Evolutionary conservation across 805 yeast genomes (phyloP).

Genomic region (Spathaspora boniae): DNA sequence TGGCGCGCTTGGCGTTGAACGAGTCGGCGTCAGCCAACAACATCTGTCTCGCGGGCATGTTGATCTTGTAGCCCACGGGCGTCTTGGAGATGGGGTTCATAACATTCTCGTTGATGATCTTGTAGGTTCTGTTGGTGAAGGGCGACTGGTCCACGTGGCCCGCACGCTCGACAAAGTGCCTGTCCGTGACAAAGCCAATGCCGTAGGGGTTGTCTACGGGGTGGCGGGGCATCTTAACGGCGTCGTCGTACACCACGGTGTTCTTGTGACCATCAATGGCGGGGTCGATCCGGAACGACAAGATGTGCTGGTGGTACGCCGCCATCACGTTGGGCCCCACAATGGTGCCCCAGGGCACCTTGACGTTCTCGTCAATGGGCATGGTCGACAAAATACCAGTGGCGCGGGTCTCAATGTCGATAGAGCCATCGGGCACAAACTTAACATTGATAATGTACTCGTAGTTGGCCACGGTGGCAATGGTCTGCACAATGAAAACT

Average conservation of each 20-base stretch:
- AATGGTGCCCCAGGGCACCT: slow-evolving; percentile 70
- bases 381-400: slow-evolving; percentile 84
- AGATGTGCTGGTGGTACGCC: slow-evolving; percentile 78
- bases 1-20: slow-evolving; percentile 66
- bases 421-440: slow-evolving; percentile 75
- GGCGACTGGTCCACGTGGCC: slow-evolving; percentile 73
- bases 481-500: slow-evolving; percentile 74
- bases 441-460: slow-evolving; percentile 72
- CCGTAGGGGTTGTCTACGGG: slow-evolving; percentile 59
- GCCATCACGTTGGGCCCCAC: slow-evolving; percentile 82
- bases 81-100: slow-evolving; percentile 66
- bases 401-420: slow-evolving; percentile 76
- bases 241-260: slow-evolving; percentile 70
- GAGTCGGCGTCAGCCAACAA: slow-evolving; percentile 62
- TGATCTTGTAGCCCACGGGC: slow-evolving; percentile 75
- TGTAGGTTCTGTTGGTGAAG: slow-evolving; percentile 68
- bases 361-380: slow-evolving; percentile 69
- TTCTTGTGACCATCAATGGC: slow-evolving; percentile 79
- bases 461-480: slow-evolving; percentile 82
- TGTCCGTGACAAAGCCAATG: slow-evolving; percentile 63
- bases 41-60: slow-evolving; percentile 74
- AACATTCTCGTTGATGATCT: slow-evolving; percentile 69
- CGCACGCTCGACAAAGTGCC: slow-evolving; percentile 65
- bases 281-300: slow-evolving; percentile 77
- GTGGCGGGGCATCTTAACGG: slow-evolving; percentile 54